Base-by-base conservation (phyloP, 495 filamentous ascomycete species). In the Aspergillus coremiiformis region DNA sequence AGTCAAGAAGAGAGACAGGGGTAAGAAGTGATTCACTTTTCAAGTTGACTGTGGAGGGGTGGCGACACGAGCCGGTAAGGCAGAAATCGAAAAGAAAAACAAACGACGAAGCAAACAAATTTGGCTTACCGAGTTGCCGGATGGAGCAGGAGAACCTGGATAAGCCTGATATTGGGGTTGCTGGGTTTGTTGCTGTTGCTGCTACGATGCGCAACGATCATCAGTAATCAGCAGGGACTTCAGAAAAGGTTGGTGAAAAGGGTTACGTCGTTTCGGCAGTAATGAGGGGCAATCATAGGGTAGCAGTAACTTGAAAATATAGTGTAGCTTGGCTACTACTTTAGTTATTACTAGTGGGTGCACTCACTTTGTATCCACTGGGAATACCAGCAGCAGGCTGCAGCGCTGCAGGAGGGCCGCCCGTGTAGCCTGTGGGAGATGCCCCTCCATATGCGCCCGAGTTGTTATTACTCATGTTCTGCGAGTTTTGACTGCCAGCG, bases 111-210 rank as follows among this genome's bases (percentile, higher is more conserved):
- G 24, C 54, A 50, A 53, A 51, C 23, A 61, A 42, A 54, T 55
- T 47, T 51, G 43, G 62, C 72, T 70, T 75, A 75, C 71, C 67
- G 71, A 62, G 53, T 61, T 64, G 50, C 61, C 65, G 47, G 66
- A 47, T 35, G 65, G 62, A 42, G 67, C 52, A 56, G 67, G 60
- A 35, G 64, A 60, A 49, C 66, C 69, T 48, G 66, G 63, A 53
- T 74, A 76, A 56, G 71, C 68, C 61, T 73, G 71, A 53, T 76
- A 76, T 42, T 68, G 66, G 26, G 49, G 56, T 20, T 53, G 49
- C 39, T 57, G 52, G 35, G 46, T 54, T 20, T 39, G 33, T 20
- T 57, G 51, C 7, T 20, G 48, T 27, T 44, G 44, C 11, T 46
- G 54, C 12, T 39, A 48, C 48, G 53, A 51, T 21, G 37, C 20